phyloP scores from a whole-genome alignment of 805 yeast genomes.

The Lipomyces chichibuensis region DNA sequence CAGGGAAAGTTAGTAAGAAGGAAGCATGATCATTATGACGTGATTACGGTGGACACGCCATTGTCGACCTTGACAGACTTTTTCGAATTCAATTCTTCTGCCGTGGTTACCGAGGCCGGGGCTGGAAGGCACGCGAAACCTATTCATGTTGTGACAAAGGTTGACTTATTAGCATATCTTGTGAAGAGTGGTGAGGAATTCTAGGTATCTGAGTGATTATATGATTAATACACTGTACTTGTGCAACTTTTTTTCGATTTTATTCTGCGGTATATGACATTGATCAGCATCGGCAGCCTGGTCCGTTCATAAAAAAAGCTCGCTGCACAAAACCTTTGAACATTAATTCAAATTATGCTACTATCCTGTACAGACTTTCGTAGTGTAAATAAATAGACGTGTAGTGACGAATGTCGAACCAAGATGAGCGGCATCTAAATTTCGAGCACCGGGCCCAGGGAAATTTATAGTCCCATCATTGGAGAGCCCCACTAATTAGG shows the following conservation, averaged over 20 bases:
- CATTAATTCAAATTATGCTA: neutral
- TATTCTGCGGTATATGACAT: too few relatives aligned
- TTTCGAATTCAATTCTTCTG: conserved; percentile 83
- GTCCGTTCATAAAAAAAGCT: too few relatives aligned
- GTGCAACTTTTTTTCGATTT: neutral
- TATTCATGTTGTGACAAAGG: conserved; percentile 83
- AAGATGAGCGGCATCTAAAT: too few relatives aligned
- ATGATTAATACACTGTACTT: neutral
- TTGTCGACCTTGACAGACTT: conserved; percentile 71
- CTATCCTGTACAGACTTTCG: neutral
- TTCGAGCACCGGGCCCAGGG: neutral
- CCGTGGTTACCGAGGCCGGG: conserved; percentile 70
- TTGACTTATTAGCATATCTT: conserved; percentile 65
- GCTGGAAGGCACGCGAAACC: conserved; percentile 59
- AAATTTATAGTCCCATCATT: neutral
- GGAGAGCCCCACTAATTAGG: neutral
- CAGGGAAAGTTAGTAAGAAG: conserved; percentile 11
- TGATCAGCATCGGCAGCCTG: too few relatives aligned
- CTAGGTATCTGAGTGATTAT: neutral
- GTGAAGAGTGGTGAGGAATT: conserved; percentile 39
- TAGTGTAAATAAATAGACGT: neutral
- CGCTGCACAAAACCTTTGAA: neutral
- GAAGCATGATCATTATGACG: conserved; percentile 53
- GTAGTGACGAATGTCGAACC: too few relatives aligned
- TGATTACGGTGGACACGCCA: conserved; percentile 66